Evolutionary conservation across 495 filamentous ascomycete genomes (phyloP), one percentile per base, ranked within the genome.

Genomic region (Pyrenula aspistea): DNA sequence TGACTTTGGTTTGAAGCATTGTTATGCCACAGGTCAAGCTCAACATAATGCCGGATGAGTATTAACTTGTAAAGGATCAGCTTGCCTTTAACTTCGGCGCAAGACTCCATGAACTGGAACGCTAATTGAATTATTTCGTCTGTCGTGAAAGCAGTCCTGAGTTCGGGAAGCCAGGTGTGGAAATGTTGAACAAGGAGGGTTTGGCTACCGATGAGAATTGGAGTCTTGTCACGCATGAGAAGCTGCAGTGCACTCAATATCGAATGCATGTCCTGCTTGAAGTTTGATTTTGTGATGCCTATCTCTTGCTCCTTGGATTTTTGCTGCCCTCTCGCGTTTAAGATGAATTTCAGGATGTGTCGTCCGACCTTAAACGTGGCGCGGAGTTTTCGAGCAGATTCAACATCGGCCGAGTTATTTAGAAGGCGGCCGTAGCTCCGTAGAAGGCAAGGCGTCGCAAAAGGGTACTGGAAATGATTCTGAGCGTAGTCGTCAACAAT

Each of bases 141-240:
- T 0, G 84, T 82, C 12, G 75, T 81, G 62, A 99, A 78, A 31
- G 91, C 75, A 12, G 83, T 81, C 2, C 81, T 79, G 4, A 97
- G 80, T 60, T 95, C 91, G 0, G 93, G 94, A 11, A 99, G 73
- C 93, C 93, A 97, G 1, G 87, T 84, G 66, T 97, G 93, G 67
- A 97, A 95, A 69, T 97, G 87, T 66, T 99, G 93, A 19, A 97
- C 91, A 2, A 94, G 87, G 25, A 99, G 71, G 1, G 93, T 97
- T 66, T 97, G 94, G 57, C 87, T 96, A 24, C 93, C 93, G 25
- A 99, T 84, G 52, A 96, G 68, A 49, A 89, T 82, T 0, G 94
- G 88, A 11, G 90, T 86, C 1, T 82, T 73, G 63, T 89, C 93
- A 57, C 82, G 81, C 90, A 99, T 97, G 61, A 99, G 75, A 2